Evolutionary conservation across 176 grass and related monocot genomes (phyloP), one percentile per base, ranked within the genome.

Genomic region (Bolboschoenus planiculmis): DNA sequence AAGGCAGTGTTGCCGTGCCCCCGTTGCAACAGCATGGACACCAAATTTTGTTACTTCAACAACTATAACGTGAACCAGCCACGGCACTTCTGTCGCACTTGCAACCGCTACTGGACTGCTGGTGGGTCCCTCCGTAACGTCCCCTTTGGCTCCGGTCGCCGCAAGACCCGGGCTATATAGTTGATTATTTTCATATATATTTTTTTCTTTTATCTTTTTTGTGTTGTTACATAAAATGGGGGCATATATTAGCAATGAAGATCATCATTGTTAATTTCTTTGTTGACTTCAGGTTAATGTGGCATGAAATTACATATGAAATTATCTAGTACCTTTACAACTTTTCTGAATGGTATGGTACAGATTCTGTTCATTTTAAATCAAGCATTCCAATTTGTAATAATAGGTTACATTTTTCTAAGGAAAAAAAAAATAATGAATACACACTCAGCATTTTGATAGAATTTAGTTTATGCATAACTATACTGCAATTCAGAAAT

Each of bases 31-130:
- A 97, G 92, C 92, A 83, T 84, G 92, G 92, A 94, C 77, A 97
- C 95, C 88, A 97, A 97, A 92, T 97, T 97, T 87, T 97, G 95
- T 86, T 97, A 97, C 90, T 97, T 94, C 90, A 97, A 94, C 85
- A 97, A 97, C 92, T 94, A 97, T 88, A 97, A 97, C 90, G 94
- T 97, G 83, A 91, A 91, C 48, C 94, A 97, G 86, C 94, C 94
- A 78, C 92, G 94, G 35, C 94, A 97, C 87, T 93, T 94, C 87
- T 97, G 94, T 89, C 90, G 86, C 78, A 85, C 83, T 57, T 97
- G 93, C 93, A 90, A 89, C 85, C 93, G 90, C 83, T 97, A 97
- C 88, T 97, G 93, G 93, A 97, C 93, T 43, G 90, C 90, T 23
- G 93, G 93, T 51, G 93, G 93, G 76, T 85, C 90, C 35, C 88